Evolutionary conservation across 2,329 filamentous ascomycete species (phyloP).

Genomic region (Nannizziopsis barbatae): DNA sequence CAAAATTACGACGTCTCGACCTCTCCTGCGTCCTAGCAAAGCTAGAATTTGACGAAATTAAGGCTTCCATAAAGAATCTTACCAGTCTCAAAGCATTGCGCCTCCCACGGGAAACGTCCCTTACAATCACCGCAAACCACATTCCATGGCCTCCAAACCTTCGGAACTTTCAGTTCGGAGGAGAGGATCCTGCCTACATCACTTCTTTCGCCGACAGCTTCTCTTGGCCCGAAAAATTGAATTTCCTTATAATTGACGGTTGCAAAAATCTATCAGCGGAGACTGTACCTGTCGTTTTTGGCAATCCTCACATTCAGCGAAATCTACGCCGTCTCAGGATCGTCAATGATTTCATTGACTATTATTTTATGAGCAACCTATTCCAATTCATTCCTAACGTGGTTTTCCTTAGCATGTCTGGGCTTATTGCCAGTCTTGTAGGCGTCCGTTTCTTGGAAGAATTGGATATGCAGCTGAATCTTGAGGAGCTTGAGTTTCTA

Average conservation of each 20-base stretch:
- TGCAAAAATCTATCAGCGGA: neutral
- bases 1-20: constrained; percentile 40
- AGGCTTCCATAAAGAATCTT: constrained; percentile 41
- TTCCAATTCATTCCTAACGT: constrained; percentile 19
- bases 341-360: neutral
- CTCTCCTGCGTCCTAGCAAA: constrained; percentile 43
- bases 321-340: constrained; percentile 19
- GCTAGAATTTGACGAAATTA: constrained; percentile 40
- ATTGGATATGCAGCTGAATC: constrained; percentile 14
- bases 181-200: neutral
- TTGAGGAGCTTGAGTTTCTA: constrained; percentile 24
- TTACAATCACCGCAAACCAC: constrained; percentile 2
- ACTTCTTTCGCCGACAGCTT: constrained; percentile 14
- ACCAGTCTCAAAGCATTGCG: constrained; percentile 35
- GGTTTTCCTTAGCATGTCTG: constrained; percentile 24
- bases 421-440: constrained; percentile 21
- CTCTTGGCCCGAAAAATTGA: constrained; percentile 21
- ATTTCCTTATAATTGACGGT: constrained; percentile 18
- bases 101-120: constrained; percentile 27
- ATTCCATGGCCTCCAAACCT: constrained; percentile 23
- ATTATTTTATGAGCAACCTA: constrained; percentile 14
- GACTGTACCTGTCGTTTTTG: constrained; percentile 20
- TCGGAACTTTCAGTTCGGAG: constrained; percentile 15
- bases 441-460: constrained; percentile 17
- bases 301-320: constrained; percentile 17